Evolutionary conservation across 2,329 filamentous ascomycete genomes (phyloP), one percentile per base, ranked within the genome.

Genomic region (Lasiodiplodia sp.): DNA sequence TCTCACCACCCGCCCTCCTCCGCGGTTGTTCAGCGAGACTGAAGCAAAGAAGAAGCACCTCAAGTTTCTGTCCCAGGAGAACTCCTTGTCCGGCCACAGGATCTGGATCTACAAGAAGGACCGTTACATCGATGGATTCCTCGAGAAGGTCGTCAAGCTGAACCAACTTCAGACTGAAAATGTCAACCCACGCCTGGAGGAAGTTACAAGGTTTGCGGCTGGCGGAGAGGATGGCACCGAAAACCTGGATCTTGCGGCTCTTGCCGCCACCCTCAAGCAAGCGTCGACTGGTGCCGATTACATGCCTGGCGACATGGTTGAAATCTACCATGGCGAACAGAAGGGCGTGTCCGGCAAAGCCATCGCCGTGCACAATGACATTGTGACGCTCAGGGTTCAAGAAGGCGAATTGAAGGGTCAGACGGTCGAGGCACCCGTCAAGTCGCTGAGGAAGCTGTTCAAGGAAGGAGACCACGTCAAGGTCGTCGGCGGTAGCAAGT

Each of bases 401-500:
- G 91, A 96, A 75, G 96, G 96, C 57, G 91, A 92, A 51, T 85
- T 98, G 34, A 85, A 84, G 64, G 95, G 94, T 11, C 92, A 97
- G 78, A 89, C 87, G 5, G 96, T 99, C 56, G 95, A 98, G 78
- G 94, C 97, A 12, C 96, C 96, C 1, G 91, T 94, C 71, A 96
- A 96, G 81, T 92, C 93, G 55, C 86, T 99, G 31, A 92, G 96
- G 69, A 99, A 99, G 82, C 88, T 93, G 37, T 99, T 99, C 86
- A 89, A 88, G 72, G 87, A 94, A 71, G 96, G 96, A 84, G 96
- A 99, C 76, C 96, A 99, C 77, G 96, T 99, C 83, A 98, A 98
- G 83, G 96, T 99, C 73, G 97, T 97, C 77, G 95, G 96, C 67
- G 95, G 94, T 49, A 97, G 94, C 82, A 92, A 93, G 74, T 98